phyloP scores from a whole-genome alignment of 352 stramenopile genomes.

The Thalassiosira sp. region DNA sequence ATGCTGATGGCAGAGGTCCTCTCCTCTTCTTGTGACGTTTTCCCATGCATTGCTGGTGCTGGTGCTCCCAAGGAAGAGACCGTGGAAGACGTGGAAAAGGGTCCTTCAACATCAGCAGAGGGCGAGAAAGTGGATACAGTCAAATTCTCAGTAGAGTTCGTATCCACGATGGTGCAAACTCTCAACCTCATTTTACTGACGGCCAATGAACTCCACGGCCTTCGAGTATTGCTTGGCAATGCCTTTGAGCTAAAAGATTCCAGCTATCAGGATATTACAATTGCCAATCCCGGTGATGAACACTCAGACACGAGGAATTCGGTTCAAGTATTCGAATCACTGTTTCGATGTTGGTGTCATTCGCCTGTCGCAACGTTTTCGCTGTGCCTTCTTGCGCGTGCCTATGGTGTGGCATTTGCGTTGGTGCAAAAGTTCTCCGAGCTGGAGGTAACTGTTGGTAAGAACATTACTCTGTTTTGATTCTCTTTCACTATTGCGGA shows the following conservation, averaged over 20 bases:
- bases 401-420: conserved; percentile 95
- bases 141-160: conserved; percentile 88
- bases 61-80: conserved; percentile 24
- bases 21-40: conserved; percentile 67
- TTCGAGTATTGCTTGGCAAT: conserved; percentile 80
- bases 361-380: conserved; percentile 96
- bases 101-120: conserved; percentile 17
- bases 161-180: conserved; percentile 98
- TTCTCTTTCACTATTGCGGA: not conserved
- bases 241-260: conserved; percentile 50
- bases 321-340: conserved; percentile 81
- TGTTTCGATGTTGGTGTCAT: conserved; percentile 95
- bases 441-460: conserved; percentile 94
- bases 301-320: conserved; percentile 24
- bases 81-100: conserved; percentile 24
- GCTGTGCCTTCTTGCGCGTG: conserved; percentile 96
- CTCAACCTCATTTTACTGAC: conserved; percentile 99
- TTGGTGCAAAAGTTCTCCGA: conserved; percentile 97
- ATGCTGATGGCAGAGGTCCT: conserved; percentile 96
- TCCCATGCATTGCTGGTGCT: not conserved
- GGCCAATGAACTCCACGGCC: conserved; percentile 91
- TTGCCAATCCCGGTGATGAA: conserved; percentile 18
- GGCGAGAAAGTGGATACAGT: conserved; percentile 66
- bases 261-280: conserved; percentile 23
- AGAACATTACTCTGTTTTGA: not conserved